Percentiles rank a stretch among this genome's conserved stretches.
Evolutionary conservation across 1,284 basidiomycete genomes (phyloP).

Genomic region (Sporisorium scitamineum): DNA sequence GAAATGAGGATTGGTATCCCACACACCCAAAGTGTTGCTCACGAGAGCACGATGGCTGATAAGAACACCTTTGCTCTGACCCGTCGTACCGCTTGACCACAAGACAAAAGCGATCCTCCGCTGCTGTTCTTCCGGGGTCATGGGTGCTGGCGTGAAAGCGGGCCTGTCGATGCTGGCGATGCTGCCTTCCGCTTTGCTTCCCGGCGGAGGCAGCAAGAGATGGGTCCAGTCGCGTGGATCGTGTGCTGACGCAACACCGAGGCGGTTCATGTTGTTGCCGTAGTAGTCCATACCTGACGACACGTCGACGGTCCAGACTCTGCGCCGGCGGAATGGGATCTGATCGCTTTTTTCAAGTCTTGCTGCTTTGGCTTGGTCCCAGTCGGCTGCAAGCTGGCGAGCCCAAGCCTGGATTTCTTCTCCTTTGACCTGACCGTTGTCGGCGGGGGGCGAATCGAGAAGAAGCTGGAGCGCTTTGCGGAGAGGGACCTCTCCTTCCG

Average conservation of each 20-base stretch:
- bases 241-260: conserved; percentile 39
- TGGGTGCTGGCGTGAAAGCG: conserved; percentile 29
- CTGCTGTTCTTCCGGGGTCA: conserved; percentile 48
- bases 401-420: conserved; percentile 43
- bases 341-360: conserved; percentile 41
- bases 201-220: conserved; percentile 47
- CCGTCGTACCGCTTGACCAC: conserved; percentile 70
- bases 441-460: conserved; percentile 42
- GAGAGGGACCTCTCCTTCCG: conserved; percentile 57
- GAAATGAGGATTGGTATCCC: conserved; percentile 51
- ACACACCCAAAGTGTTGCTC: conserved; percentile 62
- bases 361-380: conserved; percentile 42
- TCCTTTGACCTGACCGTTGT: conserved; percentile 32
- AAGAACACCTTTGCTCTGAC: conserved; percentile 70
- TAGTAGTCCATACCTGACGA: conserved; percentile 52
- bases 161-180: conserved; percentile 33
- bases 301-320: conserved; percentile 56
- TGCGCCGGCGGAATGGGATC: conserved; percentile 24
- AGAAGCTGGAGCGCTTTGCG: conserved; percentile 51
- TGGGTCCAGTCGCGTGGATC: conserved; percentile 59
- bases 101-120: conserved; percentile 62
- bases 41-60: conserved; percentile 66
- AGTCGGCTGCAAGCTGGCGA: conserved; percentile 42
- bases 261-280: conserved; percentile 34
- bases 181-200: conserved; percentile 44